Evolutionary conservation across 1,284 basidiomycete genomes (phyloP).

Genomic region (Trichosporon asahii): DNA sequence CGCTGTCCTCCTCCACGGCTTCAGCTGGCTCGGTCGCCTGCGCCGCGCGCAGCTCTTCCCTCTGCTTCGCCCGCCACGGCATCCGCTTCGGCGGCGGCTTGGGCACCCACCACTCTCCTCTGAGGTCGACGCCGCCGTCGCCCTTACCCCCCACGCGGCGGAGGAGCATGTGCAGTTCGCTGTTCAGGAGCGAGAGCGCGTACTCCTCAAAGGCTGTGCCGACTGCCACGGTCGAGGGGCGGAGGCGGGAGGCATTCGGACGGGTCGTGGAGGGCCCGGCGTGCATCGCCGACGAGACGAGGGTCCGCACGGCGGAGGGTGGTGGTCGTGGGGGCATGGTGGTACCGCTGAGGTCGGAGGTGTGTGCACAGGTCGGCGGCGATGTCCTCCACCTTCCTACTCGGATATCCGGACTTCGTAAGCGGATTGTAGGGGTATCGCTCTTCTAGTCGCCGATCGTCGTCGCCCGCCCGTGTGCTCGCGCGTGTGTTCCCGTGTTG

Average conservation of each 20-base stretch:
- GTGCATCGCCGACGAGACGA: background rate
- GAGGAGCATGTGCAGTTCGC: conserved; percentile 73
- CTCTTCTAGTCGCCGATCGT: too few species aligned
- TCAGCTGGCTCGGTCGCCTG: conserved; percentile 2
- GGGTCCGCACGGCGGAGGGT: background rate
- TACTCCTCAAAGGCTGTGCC: conserved; percentile 74
- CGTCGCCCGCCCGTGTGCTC: too few species aligned
- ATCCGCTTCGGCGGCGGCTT: background rate
- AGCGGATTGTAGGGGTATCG: too few species aligned
- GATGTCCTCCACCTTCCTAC: too few species aligned
- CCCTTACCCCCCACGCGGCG: conserved; percentile 67
- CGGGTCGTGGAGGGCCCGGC: background rate
- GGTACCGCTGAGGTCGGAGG: background rate
- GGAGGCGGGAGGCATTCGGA: too few species aligned
- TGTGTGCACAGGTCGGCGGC: background rate
- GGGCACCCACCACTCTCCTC: conserved; percentile 89
- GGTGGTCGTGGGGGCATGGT: background rate
- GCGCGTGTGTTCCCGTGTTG: too few species aligned
- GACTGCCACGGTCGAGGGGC: conserved; percentile 56
- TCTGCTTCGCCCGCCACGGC: background rate
- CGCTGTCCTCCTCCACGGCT: background rate
- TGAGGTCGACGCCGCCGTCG: conserved; percentile 83
- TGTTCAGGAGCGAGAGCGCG: conserved; percentile 61
- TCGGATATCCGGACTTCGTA: too few species aligned
- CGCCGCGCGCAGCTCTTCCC: background rate